Percentiles rank a stretch among this genome's conserved stretches.
Evolutionary conservation across 208 protist species (phyloP).

Genomic region (Leishmania tarentolae): DNA sequence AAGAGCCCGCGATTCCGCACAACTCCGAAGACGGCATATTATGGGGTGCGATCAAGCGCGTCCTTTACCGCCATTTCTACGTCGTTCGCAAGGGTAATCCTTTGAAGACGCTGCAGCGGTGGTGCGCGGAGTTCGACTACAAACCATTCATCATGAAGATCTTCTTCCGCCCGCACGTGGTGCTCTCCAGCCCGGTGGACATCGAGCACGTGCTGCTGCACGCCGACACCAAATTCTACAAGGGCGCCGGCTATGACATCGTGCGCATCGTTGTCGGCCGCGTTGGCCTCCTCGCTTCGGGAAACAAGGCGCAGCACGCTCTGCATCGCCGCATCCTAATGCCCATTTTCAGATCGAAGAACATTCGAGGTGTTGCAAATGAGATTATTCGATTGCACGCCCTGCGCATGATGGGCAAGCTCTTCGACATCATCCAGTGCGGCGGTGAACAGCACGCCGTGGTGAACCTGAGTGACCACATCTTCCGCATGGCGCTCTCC

Average conservation of each 20-base stretch:
- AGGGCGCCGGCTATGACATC: slow-evolving; percentile 54
- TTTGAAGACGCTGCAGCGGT: slow-evolving; percentile 45
- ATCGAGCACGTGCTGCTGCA: slow-evolving; percentile 53
- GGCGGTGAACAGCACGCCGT: slow-evolving; percentile 27
- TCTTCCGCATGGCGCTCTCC: slow-evolving; percentile 53
- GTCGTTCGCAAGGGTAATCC: slow-evolving; percentile 48
- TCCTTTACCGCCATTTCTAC: slow-evolving; percentile 60
- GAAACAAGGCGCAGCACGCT: slow-evolving; percentile 47
- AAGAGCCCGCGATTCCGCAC: slow-evolving; percentile 40
- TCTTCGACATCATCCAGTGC: slow-evolving; percentile 37
- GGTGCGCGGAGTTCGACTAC: slow-evolving; percentile 45
- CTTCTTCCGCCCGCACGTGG: slow-evolving; percentile 52
- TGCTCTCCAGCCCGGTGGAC: slow-evolving; percentile 49
- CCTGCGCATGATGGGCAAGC: slow-evolving; percentile 37
- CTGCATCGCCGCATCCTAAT: slow-evolving; percentile 47
- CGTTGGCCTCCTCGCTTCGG: slow-evolving; percentile 44
- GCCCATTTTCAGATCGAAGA: slow-evolving; percentile 42
- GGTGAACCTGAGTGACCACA: slow-evolving; percentile 45
- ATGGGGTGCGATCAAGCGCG: slow-evolving; percentile 45
- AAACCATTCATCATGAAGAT: slow-evolving; percentile 62
- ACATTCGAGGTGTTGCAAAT: slow-evolving; percentile 51
- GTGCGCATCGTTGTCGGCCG: slow-evolving; percentile 58
- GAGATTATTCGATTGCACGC: slow-evolving; percentile 46
- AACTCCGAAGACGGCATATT: slow-evolving; percentile 36
- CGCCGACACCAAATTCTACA: slow-evolving; percentile 42